Percentiles rank a stretch among this genome's conserved stretches.
phyloP scores from a whole-genome alignment of 768 basidiomycete species.

The Hortiboletus campestris region DNA sequence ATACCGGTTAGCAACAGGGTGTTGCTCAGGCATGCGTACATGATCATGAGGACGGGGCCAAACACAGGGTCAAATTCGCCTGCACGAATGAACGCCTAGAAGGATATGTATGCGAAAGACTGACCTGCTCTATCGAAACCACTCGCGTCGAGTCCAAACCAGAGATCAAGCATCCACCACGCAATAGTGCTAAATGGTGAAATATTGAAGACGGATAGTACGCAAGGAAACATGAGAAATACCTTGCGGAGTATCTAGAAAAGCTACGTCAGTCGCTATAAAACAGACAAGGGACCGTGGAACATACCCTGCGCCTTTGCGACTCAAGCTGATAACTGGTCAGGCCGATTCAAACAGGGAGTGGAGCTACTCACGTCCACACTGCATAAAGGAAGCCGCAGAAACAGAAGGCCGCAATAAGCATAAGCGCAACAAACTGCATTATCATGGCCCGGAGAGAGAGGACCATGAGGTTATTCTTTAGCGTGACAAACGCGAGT shows the following conservation, averaged over 20 bases:
- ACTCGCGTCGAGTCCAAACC: slow-evolving; percentile 92
- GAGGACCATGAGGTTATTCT: slow-evolving; percentile 76
- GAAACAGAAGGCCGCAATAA: slow-evolving; percentile 87
- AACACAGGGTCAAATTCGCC: slow-evolving; percentile 82
- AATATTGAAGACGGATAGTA: background rate
- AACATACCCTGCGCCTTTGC: slow-evolving; percentile 56
- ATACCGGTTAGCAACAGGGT: slow-evolving; percentile 88
- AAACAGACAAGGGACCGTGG: background rate
- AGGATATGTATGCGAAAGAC: slow-evolving; percentile 28
- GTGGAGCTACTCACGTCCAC: slow-evolving; percentile 70
- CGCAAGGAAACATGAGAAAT: background rate
- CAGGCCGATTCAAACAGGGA: background rate
- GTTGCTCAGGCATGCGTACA: slow-evolving; percentile 89
- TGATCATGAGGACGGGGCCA: slow-evolving; percentile 88
- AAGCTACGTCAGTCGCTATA: slow-evolving; percentile 14
- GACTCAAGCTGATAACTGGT: slow-evolving; percentile 49
- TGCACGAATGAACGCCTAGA: slow-evolving; percentile 24
- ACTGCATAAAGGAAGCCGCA: slow-evolving; percentile 90
- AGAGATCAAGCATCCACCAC: slow-evolving; percentile 95
- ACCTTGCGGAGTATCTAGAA: slow-evolving; percentile 37
- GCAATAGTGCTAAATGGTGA: slow-evolving; percentile 53
- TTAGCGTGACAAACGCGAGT: slow-evolving; percentile 87
- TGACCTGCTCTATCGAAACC: slow-evolving; percentile 82
- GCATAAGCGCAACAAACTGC: slow-evolving; percentile 83
- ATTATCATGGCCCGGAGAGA: slow-evolving; percentile 89